Conservation (phyloP, 2,329 filamentous ascomycete species). For the Annulohypoxylon truncatum region DNA sequence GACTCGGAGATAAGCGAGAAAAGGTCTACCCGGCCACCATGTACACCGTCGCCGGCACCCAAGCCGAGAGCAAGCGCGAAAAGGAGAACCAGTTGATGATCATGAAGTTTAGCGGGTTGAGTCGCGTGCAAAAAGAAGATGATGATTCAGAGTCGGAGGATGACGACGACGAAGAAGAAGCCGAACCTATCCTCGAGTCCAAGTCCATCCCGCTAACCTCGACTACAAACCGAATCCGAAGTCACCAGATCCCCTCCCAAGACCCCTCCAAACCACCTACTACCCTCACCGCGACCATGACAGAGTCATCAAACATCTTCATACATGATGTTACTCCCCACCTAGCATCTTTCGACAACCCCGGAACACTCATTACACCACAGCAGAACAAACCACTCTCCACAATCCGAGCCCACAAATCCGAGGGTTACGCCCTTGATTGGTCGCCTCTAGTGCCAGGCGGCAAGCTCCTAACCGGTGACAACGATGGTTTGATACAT, state of each 20-base stretch:
- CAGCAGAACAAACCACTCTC: conserved; percentile 89
- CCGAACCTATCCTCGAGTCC: conserved; percentile 93
- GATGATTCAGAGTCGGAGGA: conserved; percentile 76
- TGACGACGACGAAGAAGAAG: conserved; percentile 77
- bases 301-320: conserved; percentile 86
- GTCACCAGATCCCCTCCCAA: conserved; percentile 79
- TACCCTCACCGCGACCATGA: conserved; percentile 91
- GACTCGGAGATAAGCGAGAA: conserved; percentile 82
- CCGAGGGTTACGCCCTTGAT: conserved; percentile 95
- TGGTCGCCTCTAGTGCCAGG: conserved; percentile 87
- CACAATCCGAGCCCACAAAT: conserved; percentile 90
- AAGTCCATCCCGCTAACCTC: conserved; percentile 86
- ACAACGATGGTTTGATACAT: conserved; percentile 91
- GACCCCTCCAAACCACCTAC: conserved; percentile 78
- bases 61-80: conserved; percentile 79
- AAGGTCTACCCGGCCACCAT: conserved; percentile 95
- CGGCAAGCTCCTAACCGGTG: conserved; percentile 90
- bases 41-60: conserved; percentile 94
- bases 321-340: conserved; percentile 96
- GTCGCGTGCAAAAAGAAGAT: conserved; percentile 81
- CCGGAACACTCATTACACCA: conserved; percentile 81
- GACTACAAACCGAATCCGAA: conserved; percentile 93
- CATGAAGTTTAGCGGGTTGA: conserved; percentile 93
- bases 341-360: conserved; percentile 88
- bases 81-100: conserved; percentile 95